phyloP scores from a whole-genome alignment of 139 green algal species.

The Coccomyxa sp. region DNA sequence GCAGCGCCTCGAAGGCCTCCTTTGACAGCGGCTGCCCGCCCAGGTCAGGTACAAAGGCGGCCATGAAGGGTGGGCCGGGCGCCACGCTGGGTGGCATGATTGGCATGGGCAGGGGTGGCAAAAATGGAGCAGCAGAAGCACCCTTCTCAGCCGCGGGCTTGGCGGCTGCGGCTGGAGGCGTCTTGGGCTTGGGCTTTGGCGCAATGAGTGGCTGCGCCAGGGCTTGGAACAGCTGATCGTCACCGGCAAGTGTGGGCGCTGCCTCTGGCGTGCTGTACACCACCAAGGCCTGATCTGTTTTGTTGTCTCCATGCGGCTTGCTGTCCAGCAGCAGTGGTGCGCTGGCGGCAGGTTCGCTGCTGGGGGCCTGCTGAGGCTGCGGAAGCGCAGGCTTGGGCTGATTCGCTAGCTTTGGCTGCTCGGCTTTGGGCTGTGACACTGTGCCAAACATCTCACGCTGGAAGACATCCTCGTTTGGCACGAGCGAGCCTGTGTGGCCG shows the following conservation, averaged over 20 bases:
- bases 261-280: neutral
- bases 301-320: neutral
- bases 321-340: neutral
- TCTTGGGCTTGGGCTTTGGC: neutral
- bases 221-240: neutral
- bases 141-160: neutral
- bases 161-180: neutral
- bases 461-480: constrained; percentile 50
- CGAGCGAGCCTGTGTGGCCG: constrained; percentile 44
- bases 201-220: neutral
- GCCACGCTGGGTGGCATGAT: neutral
- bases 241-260: neutral
- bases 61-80: neutral
- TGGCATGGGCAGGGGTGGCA: neutral
- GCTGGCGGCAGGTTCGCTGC: neutral
- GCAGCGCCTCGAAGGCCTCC: neutral
- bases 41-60: neutral
- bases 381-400: neutral
- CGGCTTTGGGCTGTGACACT: neutral
- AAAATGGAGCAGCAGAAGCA: neutral
- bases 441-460: constrained; percentile 30
- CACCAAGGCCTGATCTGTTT: constrained; percentile 13
- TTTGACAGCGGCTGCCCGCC: neutral
- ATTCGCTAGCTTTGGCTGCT: neutral
- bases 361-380: neutral